Evolutionary conservation across 75 land plant genomes (phyloP).

Genomic region (Pseudotsuga menziesii): DNA sequence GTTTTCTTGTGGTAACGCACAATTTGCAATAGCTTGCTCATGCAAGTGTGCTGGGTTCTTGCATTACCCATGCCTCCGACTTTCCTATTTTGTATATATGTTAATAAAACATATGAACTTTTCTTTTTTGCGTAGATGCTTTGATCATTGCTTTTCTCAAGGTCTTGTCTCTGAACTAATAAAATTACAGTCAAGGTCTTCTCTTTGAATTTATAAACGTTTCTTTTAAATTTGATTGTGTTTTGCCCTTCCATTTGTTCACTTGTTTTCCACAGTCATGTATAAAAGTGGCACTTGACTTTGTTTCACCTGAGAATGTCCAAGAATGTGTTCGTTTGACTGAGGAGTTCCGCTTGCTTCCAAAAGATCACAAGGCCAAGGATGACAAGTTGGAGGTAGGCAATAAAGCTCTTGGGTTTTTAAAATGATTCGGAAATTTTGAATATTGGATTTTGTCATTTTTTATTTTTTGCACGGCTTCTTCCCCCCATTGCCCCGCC

Average conservation of each 20-base stretch:
- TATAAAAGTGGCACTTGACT: conserved; percentile 51
- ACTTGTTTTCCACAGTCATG: conserved; percentile 39
- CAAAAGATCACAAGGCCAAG: conserved; percentile 44
- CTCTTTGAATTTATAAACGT: background rate
- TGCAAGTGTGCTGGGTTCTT: too few species aligned
- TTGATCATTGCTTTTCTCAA: background rate
- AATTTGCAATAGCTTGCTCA: too few species aligned
- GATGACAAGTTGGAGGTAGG: conserved; percentile 60
- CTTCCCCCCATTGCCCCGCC: background rate
- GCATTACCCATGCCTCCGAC: too few species aligned
- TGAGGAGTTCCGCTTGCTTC: conserved; percentile 59
- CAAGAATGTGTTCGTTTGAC: conserved; percentile 51
- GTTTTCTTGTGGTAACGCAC: too few species aligned
- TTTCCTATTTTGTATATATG: background rate
- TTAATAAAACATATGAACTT: background rate
- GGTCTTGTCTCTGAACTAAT: background rate
- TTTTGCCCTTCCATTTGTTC: background rate
- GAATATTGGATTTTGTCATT: background rate
- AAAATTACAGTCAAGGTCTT: background rate
- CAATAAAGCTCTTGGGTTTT: background rate
- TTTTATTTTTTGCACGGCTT: background rate
- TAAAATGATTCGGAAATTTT: background rate
- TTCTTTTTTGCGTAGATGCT: background rate
- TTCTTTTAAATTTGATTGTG: background rate
- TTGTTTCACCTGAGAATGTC: conserved; percentile 56